Conservation (phyloP, 495 filamentous ascomycete genomes). For the Penicillium desertorum region DNA sequence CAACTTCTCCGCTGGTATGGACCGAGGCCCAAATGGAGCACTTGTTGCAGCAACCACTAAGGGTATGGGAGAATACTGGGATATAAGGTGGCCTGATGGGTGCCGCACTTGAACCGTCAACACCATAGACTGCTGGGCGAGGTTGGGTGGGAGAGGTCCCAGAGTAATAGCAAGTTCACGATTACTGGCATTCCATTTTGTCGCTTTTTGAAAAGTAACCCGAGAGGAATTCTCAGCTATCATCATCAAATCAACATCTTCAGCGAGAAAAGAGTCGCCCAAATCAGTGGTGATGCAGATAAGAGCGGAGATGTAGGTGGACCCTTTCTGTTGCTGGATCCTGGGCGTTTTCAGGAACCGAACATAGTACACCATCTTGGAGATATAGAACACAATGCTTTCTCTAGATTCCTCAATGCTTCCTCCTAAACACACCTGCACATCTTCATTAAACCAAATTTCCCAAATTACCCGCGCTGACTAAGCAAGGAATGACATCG, state of each 20-base stretch:
- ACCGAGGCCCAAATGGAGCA: constrained; percentile 42
- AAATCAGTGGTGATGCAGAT: constrained; percentile 89
- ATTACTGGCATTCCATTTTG: constrained; percentile 56
- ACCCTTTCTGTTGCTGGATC: constrained; percentile 43
- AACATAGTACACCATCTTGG: constrained; percentile 65
- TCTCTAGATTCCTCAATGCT: not conserved
- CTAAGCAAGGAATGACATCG: constrained; percentile 29
- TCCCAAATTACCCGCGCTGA: constrained; percentile 27
- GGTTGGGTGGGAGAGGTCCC: constrained; percentile 32
- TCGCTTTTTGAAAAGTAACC: constrained; percentile 44
- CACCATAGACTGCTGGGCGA: constrained; percentile 29
- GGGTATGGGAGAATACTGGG: constrained; percentile 25
- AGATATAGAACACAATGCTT: not conserved
- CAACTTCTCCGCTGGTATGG: constrained; percentile 43
- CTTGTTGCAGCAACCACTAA: constrained; percentile 59
- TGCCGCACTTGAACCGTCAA: constrained; percentile 21
- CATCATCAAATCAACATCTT: constrained; percentile 57
- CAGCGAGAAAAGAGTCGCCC: constrained; percentile 76
- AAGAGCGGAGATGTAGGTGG: constrained; percentile 47
- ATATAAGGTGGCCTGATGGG: constrained; percentile 14
- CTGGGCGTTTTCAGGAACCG: constrained; percentile 69
- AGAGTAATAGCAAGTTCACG: constrained; percentile 47
- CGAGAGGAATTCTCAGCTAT: constrained; percentile 32
- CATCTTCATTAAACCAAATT: constrained; percentile 4
- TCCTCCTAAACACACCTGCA: not conserved